Evolutionary conservation across 2,329 filamentous ascomycete species (phyloP), one percentile per base, ranked within the genome.

Genomic region (Colletotrichum incanum): DNA sequence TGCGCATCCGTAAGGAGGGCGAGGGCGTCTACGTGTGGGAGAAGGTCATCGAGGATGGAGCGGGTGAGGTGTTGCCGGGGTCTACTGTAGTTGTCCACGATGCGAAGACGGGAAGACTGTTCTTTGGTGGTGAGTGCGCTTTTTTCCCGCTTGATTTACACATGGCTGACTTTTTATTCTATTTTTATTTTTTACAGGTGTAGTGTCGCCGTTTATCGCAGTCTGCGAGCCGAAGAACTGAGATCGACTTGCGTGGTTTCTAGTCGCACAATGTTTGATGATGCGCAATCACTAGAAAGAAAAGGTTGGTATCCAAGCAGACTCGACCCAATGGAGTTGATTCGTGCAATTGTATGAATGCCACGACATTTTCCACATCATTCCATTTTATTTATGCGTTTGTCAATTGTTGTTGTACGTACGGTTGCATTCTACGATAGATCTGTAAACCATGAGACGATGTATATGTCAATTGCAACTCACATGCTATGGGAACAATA

Each of bases 1-100:
- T 79, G 16, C 76, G 76, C 43, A 73, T 79, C n/a, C 65, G 69
- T 4, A 77, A 72, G 71, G 60, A 69, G 9, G 50, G 47, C 2
- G 58, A 64, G 16, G 61, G 71, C 3, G 72, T 50, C n/a, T 77
- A 76, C 20, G 47, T 41, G 41, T 75, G 76, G 43, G 72, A 76
- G 58, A 80, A 80, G 73, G 61, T 78, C 4, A 65, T 80, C 9
- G 78, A 80, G 67, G 78, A 80, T 62, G 71, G 74, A 0, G 37
- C 73, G 11, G 75, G 65, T 1, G 77, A 77, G 62, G 72, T 78
- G 12, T 67, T 80, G 14, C 76, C 77, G 5, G 76, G 65, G 7
- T 41, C 75, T 9, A 79, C 78, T 28, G 75, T 73, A 0, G 78
- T 75, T 9, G 62, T 79, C 20, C 78, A 79, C 45, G 78, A 79